These are phyloP conservation scores for Scutellaria barbata DNA, from an alignment of 257 asterid genomes.

Conservation along the genomic window DNA sequence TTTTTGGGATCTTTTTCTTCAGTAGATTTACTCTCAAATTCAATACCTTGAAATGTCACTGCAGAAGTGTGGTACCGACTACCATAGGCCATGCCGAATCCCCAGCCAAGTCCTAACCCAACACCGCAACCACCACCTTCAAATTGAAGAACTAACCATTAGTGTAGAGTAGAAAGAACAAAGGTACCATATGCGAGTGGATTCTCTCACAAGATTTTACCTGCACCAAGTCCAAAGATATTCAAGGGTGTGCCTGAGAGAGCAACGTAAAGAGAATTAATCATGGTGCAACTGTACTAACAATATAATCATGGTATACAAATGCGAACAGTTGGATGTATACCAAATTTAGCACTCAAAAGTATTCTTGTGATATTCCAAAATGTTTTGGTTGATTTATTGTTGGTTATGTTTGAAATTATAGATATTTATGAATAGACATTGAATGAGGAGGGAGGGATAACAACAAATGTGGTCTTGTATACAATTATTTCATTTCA, in stretches of 20 bases:
- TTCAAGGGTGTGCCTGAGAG: conserved; percentile 77
- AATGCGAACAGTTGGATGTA: too few species aligned
- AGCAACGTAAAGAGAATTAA: neutral
- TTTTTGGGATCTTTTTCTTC: conserved; percentile 51
- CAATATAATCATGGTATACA: neutral
- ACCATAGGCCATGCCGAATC: conserved; percentile 88
- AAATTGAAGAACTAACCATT: conserved; percentile 31
- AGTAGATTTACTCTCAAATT: conserved; percentile 45
- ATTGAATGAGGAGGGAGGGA: neutral
- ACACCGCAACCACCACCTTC: conserved; percentile 97
- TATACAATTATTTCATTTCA: neutral
- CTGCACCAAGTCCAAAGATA: conserved; percentile 85
- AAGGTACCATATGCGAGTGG: neutral
- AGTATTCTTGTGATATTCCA: neutral
- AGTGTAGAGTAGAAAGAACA: conserved; percentile 4
- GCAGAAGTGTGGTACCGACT: conserved; percentile 78
- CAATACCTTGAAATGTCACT: conserved; percentile 65
- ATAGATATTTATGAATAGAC: neutral
- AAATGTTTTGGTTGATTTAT: neutral
- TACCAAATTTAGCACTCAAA: neutral
- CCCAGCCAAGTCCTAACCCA: conserved; percentile 97
- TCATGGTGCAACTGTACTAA: neutral
- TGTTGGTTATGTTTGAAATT: neutral
- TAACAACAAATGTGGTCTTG: neutral
- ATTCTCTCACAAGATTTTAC: conserved; percentile 44